Percentiles rank a stretch among this genome's conserved stretches.
phyloP scores from a whole-genome alignment of 148 eudicot species.

The Rhododendron ovatum region DNA sequence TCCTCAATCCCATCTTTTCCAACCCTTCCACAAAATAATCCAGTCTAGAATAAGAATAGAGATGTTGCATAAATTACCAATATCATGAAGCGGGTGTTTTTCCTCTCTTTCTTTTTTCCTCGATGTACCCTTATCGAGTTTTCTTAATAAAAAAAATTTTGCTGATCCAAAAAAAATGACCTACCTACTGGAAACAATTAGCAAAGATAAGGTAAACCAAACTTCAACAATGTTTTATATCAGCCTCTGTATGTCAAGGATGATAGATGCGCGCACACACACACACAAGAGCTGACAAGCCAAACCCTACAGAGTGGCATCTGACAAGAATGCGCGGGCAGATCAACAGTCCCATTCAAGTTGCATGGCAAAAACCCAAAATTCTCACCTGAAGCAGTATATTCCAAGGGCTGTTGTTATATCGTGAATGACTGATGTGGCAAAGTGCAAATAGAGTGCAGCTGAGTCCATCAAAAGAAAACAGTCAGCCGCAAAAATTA shows the following conservation, averaged over 20 bases:
- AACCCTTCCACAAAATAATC: not conserved
- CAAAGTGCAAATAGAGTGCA: conserved; percentile 75
- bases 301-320: not conserved
- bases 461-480: conserved; percentile 31
- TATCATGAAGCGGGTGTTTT: too few relatives aligned
- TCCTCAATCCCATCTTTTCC: not conserved
- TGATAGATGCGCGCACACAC: not conserved
- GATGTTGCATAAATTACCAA: not conserved
- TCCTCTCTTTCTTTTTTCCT: too few relatives aligned
- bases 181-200: not conserved
- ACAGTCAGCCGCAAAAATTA: not conserved
- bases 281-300: not conserved
- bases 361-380: not conserved
- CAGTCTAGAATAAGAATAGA: not conserved
- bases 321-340: not conserved
- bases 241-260: not conserved
- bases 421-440: conserved; percentile 82
- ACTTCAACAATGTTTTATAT: not conserved
- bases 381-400: conserved; percentile 80
- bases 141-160: too few relatives aligned
- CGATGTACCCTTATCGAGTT: too few relatives aligned
- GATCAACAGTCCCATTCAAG: not conserved
- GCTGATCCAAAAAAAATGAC: not conserved
- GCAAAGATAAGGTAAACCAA: not conserved
- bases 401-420: conserved; percentile 88